These are phyloP conservation scores for Jamesozyma spencerorum DNA, from an alignment of 805 yeast species.

Conservation along the genomic window DNA sequence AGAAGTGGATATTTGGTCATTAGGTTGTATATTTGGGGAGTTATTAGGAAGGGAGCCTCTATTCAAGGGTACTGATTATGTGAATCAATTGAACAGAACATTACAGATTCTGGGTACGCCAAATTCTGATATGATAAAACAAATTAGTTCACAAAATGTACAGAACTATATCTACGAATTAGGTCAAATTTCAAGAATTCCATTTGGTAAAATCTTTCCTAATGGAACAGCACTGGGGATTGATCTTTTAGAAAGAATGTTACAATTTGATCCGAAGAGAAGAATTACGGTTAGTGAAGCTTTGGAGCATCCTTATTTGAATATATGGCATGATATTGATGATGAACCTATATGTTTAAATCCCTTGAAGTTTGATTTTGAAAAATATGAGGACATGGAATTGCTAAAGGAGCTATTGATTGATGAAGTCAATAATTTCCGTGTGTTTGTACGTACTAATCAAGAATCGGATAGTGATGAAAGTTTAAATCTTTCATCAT, in stretches of 20 bases:
- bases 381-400: constrained; percentile 74
- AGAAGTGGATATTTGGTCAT: constrained; percentile 96
- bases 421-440: constrained; percentile 66
- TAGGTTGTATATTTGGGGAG: constrained; percentile 93
- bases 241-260: constrained; percentile 65
- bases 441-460: constrained; percentile 61
- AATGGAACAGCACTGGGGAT: constrained; percentile 76
- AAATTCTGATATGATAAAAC: constrained; percentile 50
- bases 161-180: constrained; percentile 81
- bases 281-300: constrained; percentile 86
- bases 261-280: constrained; percentile 75
- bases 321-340: constrained; percentile 83
- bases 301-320: constrained; percentile 73
- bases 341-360: constrained; percentile 80
- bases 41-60: constrained; percentile 85
- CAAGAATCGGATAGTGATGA: constrained; percentile 50
- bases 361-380: constrained; percentile 80
- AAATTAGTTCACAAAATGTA: constrained; percentile 78
- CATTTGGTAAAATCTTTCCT: constrained; percentile 62
- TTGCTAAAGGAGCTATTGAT: constrained; percentile 65
- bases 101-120: constrained; percentile 85
- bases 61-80: constrained; percentile 91
- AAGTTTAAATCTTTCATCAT: neutral
- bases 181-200: constrained; percentile 69
- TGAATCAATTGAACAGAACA: constrained; percentile 85